These are phyloP conservation scores for Thelonectria blattea DNA, from an alignment of 2,329 filamentous ascomycete species.

Conservation along the genomic window DNA sequence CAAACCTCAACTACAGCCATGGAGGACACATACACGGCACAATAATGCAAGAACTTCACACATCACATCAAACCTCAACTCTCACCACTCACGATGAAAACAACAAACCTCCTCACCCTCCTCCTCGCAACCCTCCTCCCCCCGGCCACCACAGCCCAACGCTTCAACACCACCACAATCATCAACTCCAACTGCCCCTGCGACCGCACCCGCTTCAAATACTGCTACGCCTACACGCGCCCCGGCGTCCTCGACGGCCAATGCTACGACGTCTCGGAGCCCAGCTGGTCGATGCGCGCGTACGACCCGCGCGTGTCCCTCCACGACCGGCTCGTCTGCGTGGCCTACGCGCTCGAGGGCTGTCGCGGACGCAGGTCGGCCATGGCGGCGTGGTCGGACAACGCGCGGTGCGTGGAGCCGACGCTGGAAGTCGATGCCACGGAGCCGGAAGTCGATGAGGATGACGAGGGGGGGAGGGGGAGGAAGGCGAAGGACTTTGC, in stretches of 20 bases:
- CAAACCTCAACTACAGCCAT: not conserved
- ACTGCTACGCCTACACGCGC: slow-evolving; percentile 3
- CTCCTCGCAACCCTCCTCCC: not conserved
- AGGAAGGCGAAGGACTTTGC: not conserved
- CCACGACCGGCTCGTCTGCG: slow-evolving; percentile 9
- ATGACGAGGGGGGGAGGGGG: not conserved
- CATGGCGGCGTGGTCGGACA: not conserved
- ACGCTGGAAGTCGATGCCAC: not conserved
- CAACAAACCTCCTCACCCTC: not conserved
- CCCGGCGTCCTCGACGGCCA: not conserved
- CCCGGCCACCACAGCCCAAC: not conserved
- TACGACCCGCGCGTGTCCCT: not conserved
- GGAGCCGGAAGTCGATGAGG: not conserved
- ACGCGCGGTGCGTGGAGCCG: slow-evolving; percentile 7
- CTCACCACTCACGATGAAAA: not conserved
- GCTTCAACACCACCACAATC: slow-evolving; percentile 6
- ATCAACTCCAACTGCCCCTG: slow-evolving; percentile 19
- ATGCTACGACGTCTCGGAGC: slow-evolving; percentile 10
- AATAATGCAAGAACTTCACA: not conserved
- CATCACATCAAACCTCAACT: not conserved
- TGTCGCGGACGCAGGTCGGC: not conserved
- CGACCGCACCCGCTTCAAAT: slow-evolving; percentile 5
- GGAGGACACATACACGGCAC: not conserved
- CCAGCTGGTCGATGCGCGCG: slow-evolving; percentile 14
- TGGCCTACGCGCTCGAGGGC: not conserved